A percentile compares a stretch with the other conserved stretches of the same genome.
Evolutionary conservation across 2,329 filamentous ascomycete species (phyloP).

Genomic region (Ophiosphaerella herpotricha): DNA sequence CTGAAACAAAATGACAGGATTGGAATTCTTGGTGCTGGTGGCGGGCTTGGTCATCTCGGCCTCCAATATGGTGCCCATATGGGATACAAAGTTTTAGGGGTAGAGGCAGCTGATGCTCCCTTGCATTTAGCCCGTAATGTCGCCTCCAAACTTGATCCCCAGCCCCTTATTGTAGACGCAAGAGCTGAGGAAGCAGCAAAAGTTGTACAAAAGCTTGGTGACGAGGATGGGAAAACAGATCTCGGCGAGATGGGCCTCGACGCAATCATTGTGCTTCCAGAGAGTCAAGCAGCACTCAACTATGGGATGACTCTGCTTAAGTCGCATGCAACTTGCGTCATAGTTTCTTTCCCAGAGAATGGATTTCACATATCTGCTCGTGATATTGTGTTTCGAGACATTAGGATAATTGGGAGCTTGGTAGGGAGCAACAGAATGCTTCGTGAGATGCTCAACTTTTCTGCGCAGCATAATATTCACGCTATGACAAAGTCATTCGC

Average conservation of each 20-base stretch:
- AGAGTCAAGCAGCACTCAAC: conserved; percentile 54
- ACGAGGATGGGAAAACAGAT: conserved; percentile 42
- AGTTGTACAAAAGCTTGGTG: conserved; percentile 40
- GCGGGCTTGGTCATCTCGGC: conserved; percentile 39
- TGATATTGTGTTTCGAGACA: conserved; percentile 53
- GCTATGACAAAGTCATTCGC: conserved; percentile 45
- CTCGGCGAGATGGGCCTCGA: conserved; percentile 52
- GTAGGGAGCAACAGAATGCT: conserved; percentile 49
- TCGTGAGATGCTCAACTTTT: conserved; percentile 48
- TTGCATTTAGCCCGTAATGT: conserved; percentile 41
- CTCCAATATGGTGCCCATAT: conserved; percentile 36
- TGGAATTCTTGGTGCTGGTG: conserved; percentile 49
- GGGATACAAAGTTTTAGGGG: conserved; percentile 45
- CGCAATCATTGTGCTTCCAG: conserved; percentile 53
- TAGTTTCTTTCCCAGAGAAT: conserved; percentile 53
- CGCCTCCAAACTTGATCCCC: conserved; percentile 25
- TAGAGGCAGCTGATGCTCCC: conserved; percentile 47
- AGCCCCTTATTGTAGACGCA: conserved; percentile 48
- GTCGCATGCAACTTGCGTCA: conserved; percentile 52
- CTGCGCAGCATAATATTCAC: conserved; percentile 41
- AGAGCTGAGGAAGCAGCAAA: conserved; percentile 36
- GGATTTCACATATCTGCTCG: conserved; percentile 50
- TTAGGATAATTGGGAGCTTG: conserved; percentile 49
- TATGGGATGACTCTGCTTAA: conserved; percentile 52
- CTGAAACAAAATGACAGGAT: conserved; percentile 41